Conservation (phyloP, 805 yeast species). For the Starmerella etchellsii region DNA sequence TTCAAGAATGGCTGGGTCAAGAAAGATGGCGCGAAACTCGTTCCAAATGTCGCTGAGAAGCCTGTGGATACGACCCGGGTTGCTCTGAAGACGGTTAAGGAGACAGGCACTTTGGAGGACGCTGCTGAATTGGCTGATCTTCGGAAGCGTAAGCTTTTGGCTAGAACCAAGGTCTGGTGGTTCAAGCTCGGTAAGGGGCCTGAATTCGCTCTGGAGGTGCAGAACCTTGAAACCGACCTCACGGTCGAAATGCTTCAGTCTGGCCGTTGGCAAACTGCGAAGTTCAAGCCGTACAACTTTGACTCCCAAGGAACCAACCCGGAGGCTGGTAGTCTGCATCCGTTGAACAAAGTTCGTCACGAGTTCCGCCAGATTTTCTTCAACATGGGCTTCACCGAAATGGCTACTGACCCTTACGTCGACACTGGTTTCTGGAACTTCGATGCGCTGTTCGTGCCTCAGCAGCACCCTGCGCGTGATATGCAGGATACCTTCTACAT, state of each 20-base stretch:
- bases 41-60: constrained; percentile 41
- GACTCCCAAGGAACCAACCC: constrained; percentile 86
- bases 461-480: constrained; percentile 99
- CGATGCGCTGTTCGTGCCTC: constrained; percentile 92
- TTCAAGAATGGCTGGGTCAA: constrained; percentile 94
- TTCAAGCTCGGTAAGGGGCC: constrained; percentile 68
- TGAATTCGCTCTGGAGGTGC: constrained; percentile 70
- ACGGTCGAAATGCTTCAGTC: constrained; percentile 82
- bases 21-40: constrained; percentile 72
- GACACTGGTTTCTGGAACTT: constrained; percentile 99
- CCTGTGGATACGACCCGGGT: constrained; percentile 55
- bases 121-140: constrained; percentile 67
- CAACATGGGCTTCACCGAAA: constrained; percentile 95
- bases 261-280: constrained; percentile 69
- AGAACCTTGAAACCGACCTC: constrained; percentile 78
- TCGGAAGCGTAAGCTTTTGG: constrained; percentile 82
- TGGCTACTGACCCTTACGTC: constrained; percentile 97
- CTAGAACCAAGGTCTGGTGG: constrained; percentile 58
- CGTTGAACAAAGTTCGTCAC: constrained; percentile 90
- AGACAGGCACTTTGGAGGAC: constrained; percentile 50
- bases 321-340: constrained; percentile 86
- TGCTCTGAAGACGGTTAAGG: constrained; percentile 38
- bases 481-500: constrained; percentile 96
- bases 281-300: constrained; percentile 93
- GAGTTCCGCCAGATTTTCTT: constrained; percentile 97